Evolutionary conservation across 2,329 filamentous ascomycete genomes (phyloP).

Genomic region (Leptographium wingfieldii): DNA sequence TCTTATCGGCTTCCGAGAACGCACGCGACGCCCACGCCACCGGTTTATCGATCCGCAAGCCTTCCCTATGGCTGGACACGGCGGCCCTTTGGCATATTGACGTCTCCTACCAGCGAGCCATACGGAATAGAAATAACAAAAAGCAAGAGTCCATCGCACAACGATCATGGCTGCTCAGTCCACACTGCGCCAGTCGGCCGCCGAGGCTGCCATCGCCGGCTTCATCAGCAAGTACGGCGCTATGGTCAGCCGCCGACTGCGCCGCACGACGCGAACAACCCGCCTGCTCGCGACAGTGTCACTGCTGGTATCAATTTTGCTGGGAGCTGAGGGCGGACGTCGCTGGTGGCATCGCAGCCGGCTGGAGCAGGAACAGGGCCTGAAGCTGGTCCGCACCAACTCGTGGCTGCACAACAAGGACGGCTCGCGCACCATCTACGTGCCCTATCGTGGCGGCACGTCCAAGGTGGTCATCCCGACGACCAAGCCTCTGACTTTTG

Average conservation of each 20-base stretch:
- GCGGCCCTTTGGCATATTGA: background rate
- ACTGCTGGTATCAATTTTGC: slow-evolving; percentile 66
- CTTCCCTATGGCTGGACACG: background rate
- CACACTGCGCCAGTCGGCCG: slow-evolving; percentile 54
- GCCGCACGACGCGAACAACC: slow-evolving; percentile 54
- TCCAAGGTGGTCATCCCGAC: slow-evolving; percentile 84
- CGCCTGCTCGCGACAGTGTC: slow-evolving; percentile 65
- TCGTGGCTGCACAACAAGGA: slow-evolving; percentile 90
- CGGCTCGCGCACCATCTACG: slow-evolving; percentile 87
- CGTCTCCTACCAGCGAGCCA: background rate
- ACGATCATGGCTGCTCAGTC: slow-evolving; percentile 71
- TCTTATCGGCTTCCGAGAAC: background rate
- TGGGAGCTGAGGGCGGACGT: slow-evolving; percentile 64
- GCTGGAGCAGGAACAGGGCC: slow-evolving; percentile 71
- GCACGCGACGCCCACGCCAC: background rate
- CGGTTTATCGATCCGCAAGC: background rate
- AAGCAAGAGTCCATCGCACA: background rate
- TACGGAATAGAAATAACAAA: background rate
- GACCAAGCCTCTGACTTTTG: slow-evolving; percentile 87
- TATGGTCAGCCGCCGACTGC: slow-evolving; percentile 40
- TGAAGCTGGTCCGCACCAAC: slow-evolving; percentile 74
- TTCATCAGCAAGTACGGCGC: slow-evolving; percentile 49
- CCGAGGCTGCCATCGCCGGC: slow-evolving; percentile 53
- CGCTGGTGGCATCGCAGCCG: slow-evolving; percentile 62
- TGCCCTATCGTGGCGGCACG: slow-evolving; percentile 78